Evolutionary conservation across 441 rosid species (phyloP).

Genomic region (Oxalis stricta): DNA sequence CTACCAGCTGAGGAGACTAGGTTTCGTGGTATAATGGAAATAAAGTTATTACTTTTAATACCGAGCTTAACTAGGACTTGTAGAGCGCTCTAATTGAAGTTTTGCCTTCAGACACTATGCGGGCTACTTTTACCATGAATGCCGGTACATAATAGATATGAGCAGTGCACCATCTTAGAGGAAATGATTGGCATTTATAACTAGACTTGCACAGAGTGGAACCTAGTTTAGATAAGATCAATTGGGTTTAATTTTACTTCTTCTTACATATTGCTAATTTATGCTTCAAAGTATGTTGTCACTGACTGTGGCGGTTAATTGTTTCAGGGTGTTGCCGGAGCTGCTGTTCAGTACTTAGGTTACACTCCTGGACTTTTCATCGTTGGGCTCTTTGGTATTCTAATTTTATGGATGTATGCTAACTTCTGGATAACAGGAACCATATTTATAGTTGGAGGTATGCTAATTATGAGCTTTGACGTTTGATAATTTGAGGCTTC

Average conservation of each 20-base stretch:
- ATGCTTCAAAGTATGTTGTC: background rate
- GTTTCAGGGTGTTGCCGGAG: constrained; percentile 89
- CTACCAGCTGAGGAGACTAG: no score
- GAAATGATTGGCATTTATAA: no score
- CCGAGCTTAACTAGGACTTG: background rate
- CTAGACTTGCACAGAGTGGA: no score
- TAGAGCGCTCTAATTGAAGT: background rate
- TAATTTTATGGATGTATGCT: constrained; percentile 94
- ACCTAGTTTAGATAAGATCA: background rate
- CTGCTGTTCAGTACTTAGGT: constrained; percentile 75
- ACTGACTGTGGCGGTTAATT: constrained; percentile 8
- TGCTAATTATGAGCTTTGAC: constrained; percentile 1
- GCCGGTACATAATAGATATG: no score
- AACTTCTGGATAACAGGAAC: constrained; percentile 98
- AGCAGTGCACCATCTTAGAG: no score
- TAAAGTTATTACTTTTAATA: no score
- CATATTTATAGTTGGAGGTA: constrained; percentile 94
- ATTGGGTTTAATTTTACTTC: background rate
- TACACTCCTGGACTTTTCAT: constrained; percentile 95
- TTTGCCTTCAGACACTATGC: background rate
- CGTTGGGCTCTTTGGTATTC: constrained; percentile 74
- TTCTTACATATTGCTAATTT: background rate
- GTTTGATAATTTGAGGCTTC: background rate
- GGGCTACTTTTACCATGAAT: no score
- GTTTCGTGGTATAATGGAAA: no score